Conservation (phyloP, 805 yeast genomes). For the Candida saitoana region DNA sequence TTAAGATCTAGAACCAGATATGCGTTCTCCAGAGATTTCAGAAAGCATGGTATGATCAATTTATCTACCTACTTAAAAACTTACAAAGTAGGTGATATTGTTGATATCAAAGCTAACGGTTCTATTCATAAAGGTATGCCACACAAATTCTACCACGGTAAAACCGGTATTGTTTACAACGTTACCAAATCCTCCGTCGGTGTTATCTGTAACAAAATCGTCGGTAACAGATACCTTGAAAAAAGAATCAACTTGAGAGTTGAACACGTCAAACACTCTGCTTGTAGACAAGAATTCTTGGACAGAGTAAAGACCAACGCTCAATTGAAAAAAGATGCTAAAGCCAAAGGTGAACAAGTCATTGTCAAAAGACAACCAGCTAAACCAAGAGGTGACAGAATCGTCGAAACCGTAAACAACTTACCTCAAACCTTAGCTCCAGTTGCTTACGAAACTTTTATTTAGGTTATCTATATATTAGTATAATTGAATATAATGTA, state of each 20-base stretch:
- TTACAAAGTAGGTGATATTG: constrained; percentile 99
- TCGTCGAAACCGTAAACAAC: constrained; percentile 76
- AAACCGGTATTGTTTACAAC: constrained; percentile 98
- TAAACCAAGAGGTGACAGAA: constrained; percentile 91
- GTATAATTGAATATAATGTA: constrained; percentile 1
- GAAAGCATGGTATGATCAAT: constrained; percentile 91
- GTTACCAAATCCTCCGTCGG: constrained; percentile 98
- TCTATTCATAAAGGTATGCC: constrained; percentile 99
- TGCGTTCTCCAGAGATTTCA: constrained; percentile 99
- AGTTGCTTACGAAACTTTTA: constrained; percentile 99
- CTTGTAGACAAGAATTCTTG: constrained; percentile 98
- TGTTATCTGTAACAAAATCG: constrained; percentile 96
- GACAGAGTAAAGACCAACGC: constrained; percentile 98
- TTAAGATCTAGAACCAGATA: constrained; percentile 99
- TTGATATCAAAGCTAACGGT: constrained; percentile 99
- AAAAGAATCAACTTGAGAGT: constrained; percentile 98
- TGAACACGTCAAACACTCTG: constrained; percentile 99
- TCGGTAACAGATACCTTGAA: constrained; percentile 98
- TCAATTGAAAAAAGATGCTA: constrained; percentile 89
- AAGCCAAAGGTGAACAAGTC: constrained; percentile 86
- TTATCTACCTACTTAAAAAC: constrained; percentile 95
- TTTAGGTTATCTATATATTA: constrained; percentile 46
- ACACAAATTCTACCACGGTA: constrained; percentile 99
- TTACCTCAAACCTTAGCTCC: constrained; percentile 97
- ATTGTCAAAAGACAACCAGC: constrained; percentile 98